Evolutionary conservation across 768 basidiomycete genomes (phyloP), one percentile per base, ranked within the genome.

Genomic region (Mycena amicta): DNA sequence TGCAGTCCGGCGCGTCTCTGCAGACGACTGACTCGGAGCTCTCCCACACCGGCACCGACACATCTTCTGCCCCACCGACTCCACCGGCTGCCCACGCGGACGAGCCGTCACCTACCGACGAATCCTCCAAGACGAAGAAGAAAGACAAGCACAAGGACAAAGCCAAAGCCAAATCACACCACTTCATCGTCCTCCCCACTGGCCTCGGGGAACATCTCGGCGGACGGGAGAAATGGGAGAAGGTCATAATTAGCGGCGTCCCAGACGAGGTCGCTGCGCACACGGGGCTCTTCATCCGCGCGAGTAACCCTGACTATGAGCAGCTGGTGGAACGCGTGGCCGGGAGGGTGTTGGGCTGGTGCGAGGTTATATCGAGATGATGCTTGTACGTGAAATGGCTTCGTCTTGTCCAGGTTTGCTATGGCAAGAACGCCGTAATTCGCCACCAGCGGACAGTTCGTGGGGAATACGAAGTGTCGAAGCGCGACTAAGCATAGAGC

Each of bases 201-300:
- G 79, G 79, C 4, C 59, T 81, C 41, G 77, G 77, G 2, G 64
- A 71, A 40, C 61, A 70, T 8, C 69, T 80, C 6, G 79, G 77
- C 4, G 78, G 80, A n/a, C 62, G 68, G 56, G 76, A 77, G 20
- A 75, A 74, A 53, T 86, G 84, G 84, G 78, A 83, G 57, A 70
- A 72, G 50, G 80, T 86, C 0, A 41, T 71, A n/a, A 80, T 86
- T 31, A 75, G 62, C 5, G 83, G 81, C 3, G 82, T 77, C 11
- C 69, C 77, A 4, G 82, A 84, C 62, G 84, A 86, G 65, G 84
- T 86, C 5, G 77, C 70, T 8, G 84, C 84, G 1, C 84, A 86
- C 68, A 74, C 72, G 47, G 84, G 83, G 37, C 62, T 86, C 13
- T 85, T 85, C 61, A 80, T 83, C 49, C 76, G 74, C 3, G 66